Conservation (phyloP, 768 basidiomycete species). For the Tubosaeta sp. region DNA sequence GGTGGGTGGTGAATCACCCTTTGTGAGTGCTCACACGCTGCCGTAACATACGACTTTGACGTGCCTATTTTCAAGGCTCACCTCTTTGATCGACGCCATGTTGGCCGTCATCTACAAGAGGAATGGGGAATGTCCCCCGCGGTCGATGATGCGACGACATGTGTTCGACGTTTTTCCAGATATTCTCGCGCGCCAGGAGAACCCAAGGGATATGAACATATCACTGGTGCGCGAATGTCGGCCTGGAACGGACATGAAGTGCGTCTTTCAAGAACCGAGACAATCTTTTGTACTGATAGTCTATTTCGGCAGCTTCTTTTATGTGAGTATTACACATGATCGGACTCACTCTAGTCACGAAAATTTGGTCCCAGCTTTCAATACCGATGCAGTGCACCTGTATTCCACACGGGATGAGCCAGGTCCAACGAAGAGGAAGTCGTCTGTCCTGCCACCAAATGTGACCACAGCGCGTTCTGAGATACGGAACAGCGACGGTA, state of each 20-base stretch:
- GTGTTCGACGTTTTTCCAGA: conserved; percentile 77
- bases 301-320: conserved; percentile 49
- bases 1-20: conserved; percentile 76
- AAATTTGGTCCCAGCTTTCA: conserved; percentile 51
- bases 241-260: conserved; percentile 73
- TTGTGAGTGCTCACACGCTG: conserved; percentile 43
- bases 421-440: conserved; percentile 15
- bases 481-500: background rate
- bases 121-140: conserved; percentile 66
- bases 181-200: conserved; percentile 33
- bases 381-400: conserved; percentile 65
- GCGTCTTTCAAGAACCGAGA: conserved; percentile 5
- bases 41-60: background rate
- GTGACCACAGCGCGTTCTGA: background rate
- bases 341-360: conserved; percentile 1
- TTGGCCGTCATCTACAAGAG: conserved; percentile 52
- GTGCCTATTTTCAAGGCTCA: conserved; percentile 10
- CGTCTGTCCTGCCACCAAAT: conserved; percentile 30
- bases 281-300: conserved; percentile 9
- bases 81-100: conserved; percentile 78
- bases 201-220: conserved; percentile 47
- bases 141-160: conserved; percentile 57
- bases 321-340: conserved; percentile 39
- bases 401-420: conserved; percentile 71
- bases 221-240: conserved; percentile 75